Evolutionary conservation across 2,329 filamentous ascomycete species (phyloP), one percentile per base, ranked within the genome.

Genomic region (Alternaria longipes): DNA sequence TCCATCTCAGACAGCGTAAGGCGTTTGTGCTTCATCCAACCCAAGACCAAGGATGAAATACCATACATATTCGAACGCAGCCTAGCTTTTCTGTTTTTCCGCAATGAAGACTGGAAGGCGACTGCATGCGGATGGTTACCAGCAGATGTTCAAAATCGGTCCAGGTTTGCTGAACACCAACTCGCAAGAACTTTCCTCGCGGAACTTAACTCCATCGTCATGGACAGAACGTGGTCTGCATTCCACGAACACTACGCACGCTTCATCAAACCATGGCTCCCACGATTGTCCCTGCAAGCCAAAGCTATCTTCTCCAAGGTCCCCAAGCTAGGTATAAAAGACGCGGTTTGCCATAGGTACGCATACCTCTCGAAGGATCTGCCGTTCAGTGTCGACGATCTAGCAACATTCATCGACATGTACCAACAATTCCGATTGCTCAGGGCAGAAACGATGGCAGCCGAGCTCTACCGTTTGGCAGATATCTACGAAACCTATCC

Each of bases 401-500:
- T 57, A 14, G 55, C n/a, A 26, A 5, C n/a, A 16, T 60, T 63
- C 20, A 14, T 60, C 18, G 20, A 49, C 4, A 26, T 38, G 8
- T 60, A 56, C 52, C 56, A 60, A 20, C 41, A 49, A 18, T 22
- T 51, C 5, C 56, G 52, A 14, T n/a, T 56, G n/a, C 41, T 54
- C 30, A 54, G 52, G 16, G 60, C 61, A 42, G 55, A 61, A 44
- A 36, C 50, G 8, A 38, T 61, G 8, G 58, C 57, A 11, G 16
- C 5, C 8, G 49, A 66, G 20, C 45, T 64, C 30, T 11, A 47
- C 26, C 40, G 28, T 8, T 52, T 64, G 18, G 58, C 55, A 12
- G 38, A 55, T 28, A 18, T 64, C 1, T 66, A 66, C 52, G 60
- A 61, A 16, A 36, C 44, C 18, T 49, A 64, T 36, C 52, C 63